Conservation (phyloP, 345 rosid species). For the Citrus australasica region DNA sequence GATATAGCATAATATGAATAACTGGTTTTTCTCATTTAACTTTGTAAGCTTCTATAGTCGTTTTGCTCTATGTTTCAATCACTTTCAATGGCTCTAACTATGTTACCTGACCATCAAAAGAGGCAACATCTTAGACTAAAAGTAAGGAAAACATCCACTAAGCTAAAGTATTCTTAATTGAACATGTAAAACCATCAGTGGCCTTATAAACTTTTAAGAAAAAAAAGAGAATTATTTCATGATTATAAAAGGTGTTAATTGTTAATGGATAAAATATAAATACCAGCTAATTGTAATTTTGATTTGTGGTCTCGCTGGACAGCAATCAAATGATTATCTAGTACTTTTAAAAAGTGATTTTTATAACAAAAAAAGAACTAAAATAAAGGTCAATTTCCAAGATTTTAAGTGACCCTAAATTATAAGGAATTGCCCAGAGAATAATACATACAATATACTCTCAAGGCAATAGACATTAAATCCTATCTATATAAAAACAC, state of each 20-base stretch:
- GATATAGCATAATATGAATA: conserved; percentile 36
- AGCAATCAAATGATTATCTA: conserved; percentile 80
- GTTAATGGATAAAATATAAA: not conserved
- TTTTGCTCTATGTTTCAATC: conserved; percentile 58
- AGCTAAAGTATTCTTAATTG: not conserved
- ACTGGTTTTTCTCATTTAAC: conserved; percentile 43
- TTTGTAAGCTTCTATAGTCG: conserved; percentile 59
- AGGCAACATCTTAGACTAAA: conserved; percentile 9
- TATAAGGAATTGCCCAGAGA: not conserved
- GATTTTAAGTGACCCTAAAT: not conserved
- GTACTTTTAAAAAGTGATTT: conserved; percentile 66
- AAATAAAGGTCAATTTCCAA: conserved; percentile 8
- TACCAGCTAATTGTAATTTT: conserved; percentile 37
- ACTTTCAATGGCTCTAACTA: conserved; percentile 62
- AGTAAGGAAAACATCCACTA: not conserved
- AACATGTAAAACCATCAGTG: not conserved
- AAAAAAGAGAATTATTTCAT: not conserved
- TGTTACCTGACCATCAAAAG: conserved; percentile 32
- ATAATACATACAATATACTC: not conserved
- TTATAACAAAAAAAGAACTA: not conserved
- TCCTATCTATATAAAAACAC: not conserved
- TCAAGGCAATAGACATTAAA: not conserved
- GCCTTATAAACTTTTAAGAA: not conserved
- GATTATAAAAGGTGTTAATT: not conserved
- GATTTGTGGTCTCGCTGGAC: conserved; percentile 81